These are phyloP conservation scores for Apiotrichum sp. DNA, from an alignment of 1,284 basidiomycete species.

Conservation along the genomic window DNA sequence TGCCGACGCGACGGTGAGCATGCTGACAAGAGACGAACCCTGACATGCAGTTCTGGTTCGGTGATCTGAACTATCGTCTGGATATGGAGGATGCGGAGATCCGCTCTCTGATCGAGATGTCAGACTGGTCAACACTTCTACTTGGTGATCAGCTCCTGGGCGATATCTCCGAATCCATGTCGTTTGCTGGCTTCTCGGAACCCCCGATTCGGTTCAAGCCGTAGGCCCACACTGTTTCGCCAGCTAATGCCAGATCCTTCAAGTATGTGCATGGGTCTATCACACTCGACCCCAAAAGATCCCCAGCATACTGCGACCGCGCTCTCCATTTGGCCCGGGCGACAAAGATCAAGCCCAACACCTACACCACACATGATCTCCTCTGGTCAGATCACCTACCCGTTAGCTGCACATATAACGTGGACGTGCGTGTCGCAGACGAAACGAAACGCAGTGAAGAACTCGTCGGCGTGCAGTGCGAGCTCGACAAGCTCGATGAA, in stretches of 20 bases:
- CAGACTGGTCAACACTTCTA: constrained; percentile 29
- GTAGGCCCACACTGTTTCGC: constrained; percentile 6
- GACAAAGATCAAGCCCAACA: constrained; percentile 12
- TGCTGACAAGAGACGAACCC: not conserved
- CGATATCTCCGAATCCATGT: constrained; percentile 32
- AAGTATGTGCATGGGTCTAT: constrained; percentile 40
- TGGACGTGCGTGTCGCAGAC: constrained; percentile 26
- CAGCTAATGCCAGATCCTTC: constrained; percentile 27
- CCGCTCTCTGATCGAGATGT: constrained; percentile 23
- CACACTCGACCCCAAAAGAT: constrained; percentile 32
- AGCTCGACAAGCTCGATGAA: constrained; percentile 47
- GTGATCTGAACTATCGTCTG: constrained; percentile 41
- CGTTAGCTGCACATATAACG: constrained; percentile 22
- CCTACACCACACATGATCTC: constrained; percentile 32
- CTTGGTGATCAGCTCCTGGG: constrained; percentile 34
- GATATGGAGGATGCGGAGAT: constrained; percentile 32
- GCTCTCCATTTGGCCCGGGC: constrained; percentile 22
- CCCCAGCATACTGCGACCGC: constrained; percentile 41
- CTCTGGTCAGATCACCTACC: constrained; percentile 44
- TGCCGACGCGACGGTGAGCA: constrained; percentile 28
- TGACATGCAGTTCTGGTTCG: constrained; percentile 37
- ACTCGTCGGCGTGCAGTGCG: constrained; percentile 40
- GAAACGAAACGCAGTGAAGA: constrained; percentile 32
- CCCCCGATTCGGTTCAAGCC: constrained; percentile 33
- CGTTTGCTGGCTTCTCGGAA: constrained; percentile 35